Base-by-base conservation (phyloP, 331 rosid species). In the Rosa hybrid region DNA sequence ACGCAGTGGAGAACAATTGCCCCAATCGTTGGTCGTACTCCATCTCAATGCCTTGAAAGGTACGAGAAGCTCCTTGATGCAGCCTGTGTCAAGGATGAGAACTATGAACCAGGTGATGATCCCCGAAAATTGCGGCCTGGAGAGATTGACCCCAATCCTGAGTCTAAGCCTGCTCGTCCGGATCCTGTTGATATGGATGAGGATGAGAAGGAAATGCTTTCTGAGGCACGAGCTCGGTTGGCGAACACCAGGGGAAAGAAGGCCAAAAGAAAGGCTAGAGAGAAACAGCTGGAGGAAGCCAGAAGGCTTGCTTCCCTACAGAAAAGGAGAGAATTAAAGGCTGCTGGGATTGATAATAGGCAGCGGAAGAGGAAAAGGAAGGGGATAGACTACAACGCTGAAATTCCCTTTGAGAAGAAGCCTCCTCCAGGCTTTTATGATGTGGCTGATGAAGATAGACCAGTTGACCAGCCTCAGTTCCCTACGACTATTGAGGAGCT, bases 111-210 rank as follows among this genome's bases (percentile, higher is more conserved):
- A 20, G 94, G 94, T 76, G 98, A 94, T 76, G 98, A 94, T 76
- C 98, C 98, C 4, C 81, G 98, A 49, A 94, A 94, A 56, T 81
- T 94, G 89, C 94, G 97, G 12, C 98, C 98, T 0, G 98, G 98
- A 63, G 98, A 94, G 88, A 94, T 94, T 71, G 98, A 94, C 75
- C 98, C 98, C 3, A 94, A 94, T 74, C 97, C 98, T 0, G 98
- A 94, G 77, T 92, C 98, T 0, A 92, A 94, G 83, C 98, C 98
- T 70, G 98, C 98, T 12, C 93, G 98, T 0, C 98, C 98, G 2
- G 98, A 94, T 80, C 98, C 98, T 17, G 97, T 94, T 78, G 98
- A 94, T 83, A 94, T 92, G 98, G 98, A 94, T 72, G 98, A 94
- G 91, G 98, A 94, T 83, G 98, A 94, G 89, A 94, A 94, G 85